These are phyloP conservation scores for Capsella bursapastoris DNA, from an alignment of 345 rosid genomes.

Conservation along the genomic window DNA sequence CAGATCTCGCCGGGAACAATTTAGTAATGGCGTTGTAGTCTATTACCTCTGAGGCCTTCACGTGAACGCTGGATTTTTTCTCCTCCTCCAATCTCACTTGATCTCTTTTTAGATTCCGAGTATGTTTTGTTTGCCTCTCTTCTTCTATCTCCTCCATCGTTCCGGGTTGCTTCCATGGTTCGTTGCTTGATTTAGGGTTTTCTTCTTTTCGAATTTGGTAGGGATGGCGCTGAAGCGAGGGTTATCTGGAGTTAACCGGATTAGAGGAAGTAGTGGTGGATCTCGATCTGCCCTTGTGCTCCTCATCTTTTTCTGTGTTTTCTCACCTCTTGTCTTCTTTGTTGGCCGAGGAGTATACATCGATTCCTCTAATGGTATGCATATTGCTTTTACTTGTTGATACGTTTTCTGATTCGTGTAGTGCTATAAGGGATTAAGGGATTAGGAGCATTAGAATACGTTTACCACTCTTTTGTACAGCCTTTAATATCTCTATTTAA, in stretches of 20 bases:
- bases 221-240: slow-evolving; percentile 83
- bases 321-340: slow-evolving; percentile 73
- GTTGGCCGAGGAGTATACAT: slow-evolving; percentile 68
- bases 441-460: background rate
- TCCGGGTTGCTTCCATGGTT: background rate
- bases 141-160: background rate
- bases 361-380: slow-evolving; percentile 54
- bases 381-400: slow-evolving; percentile 11
- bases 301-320: slow-evolving; percentile 60
- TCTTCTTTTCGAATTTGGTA: slow-evolving; percentile 36
- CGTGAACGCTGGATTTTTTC: slow-evolving; percentile 29
- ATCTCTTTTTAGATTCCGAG: slow-evolving; percentile 30
- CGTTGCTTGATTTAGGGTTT: slow-evolving; percentile 34
- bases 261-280: slow-evolving; percentile 63
- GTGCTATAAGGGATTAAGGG: background rate
- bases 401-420: background rate
- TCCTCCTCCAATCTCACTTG: slow-evolving; percentile 12
- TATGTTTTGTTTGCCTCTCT: slow-evolving; percentile 13
- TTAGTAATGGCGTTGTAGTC: slow-evolving; percentile 20
- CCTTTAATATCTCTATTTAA: slow-evolving; percentile 6
- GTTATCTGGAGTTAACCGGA: slow-evolving; percentile 49
- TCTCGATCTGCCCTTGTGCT: slow-evolving; percentile 58
- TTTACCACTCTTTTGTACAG: background rate
- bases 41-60: slow-evolving; percentile 3
- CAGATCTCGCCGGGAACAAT: slow-evolving; percentile 36